phyloP scores from a whole-genome alignment of 1,284 basidiomycete species.

The Sporisorium iseilematis-ciliati region DNA sequence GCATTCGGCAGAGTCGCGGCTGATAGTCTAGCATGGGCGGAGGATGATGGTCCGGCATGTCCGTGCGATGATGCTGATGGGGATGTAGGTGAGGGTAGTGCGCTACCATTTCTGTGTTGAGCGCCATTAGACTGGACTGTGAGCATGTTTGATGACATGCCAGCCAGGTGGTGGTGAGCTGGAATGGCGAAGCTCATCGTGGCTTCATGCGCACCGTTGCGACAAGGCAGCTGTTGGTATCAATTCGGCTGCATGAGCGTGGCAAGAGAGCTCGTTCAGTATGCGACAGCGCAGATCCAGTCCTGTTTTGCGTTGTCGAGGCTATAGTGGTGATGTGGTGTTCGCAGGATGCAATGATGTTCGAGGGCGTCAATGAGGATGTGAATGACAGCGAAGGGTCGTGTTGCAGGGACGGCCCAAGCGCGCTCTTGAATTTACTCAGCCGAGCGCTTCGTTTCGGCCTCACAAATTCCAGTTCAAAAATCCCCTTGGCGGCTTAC shows the following conservation, averaged over 20 bases:
- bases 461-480: not conserved
- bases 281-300: too few species aligned
- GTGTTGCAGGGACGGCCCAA: not conserved
- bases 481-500: too few species aligned
- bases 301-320: not conserved
- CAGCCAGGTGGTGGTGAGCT: slow-evolving; percentile 15
- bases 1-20: slow-evolving; percentile 26
- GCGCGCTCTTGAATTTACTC: not conserved
- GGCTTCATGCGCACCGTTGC: slow-evolving; percentile 3
- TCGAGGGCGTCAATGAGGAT: not conserved
- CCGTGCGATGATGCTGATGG: slow-evolving; percentile 32
- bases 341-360: not conserved
- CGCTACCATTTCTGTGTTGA: slow-evolving; percentile 17
- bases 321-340: not conserved
- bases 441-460: not conserved
- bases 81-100: slow-evolving; percentile 7
- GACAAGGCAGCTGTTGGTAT: not conserved
- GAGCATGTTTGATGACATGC: slow-evolving; percentile 8
- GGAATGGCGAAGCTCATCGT: slow-evolving; percentile 37
- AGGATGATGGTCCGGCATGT: slow-evolving; percentile 22
- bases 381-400: slow-evolving; percentile 1
- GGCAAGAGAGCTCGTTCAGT: not conserved
- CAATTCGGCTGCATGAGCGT: slow-evolving; percentile 9
- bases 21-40: slow-evolving; percentile 20
- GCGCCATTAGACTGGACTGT: slow-evolving; percentile 10